Evolutionary conservation across 208 protist species (phyloP).

Genomic region (Novymonas esmeraldas): DNA sequence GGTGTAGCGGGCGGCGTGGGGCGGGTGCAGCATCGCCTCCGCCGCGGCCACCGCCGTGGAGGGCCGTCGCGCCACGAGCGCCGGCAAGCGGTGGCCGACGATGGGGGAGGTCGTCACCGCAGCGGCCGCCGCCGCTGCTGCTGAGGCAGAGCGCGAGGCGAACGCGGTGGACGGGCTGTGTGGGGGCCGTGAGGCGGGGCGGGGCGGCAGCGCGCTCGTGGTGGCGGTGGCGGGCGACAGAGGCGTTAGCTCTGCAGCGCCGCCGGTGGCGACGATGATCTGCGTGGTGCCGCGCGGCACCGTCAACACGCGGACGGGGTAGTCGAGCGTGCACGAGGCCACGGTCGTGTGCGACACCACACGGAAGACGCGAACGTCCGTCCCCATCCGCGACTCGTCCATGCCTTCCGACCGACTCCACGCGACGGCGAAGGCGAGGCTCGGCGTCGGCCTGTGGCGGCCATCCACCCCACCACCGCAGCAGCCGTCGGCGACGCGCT

Average conservation of each 20-base stretch:
- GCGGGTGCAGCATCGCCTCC: background rate
- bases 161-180: constrained; percentile 1
- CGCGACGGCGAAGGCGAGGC: constrained; percentile 25
- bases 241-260: background rate
- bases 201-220: background rate
- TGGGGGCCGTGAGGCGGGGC: background rate
- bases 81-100: background rate
- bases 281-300: constrained; percentile 21
- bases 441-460: constrained; percentile 21
- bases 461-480: background rate
- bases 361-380: constrained; percentile 20
- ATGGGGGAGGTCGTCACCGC: background rate
- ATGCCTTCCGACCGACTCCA: background rate
- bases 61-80: background rate
- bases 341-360: constrained; percentile 21
- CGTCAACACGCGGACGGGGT: constrained; percentile 16
- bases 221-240: background rate
- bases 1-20: background rate
- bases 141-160: background rate
- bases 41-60: background rate
- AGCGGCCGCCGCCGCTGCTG: background rate
- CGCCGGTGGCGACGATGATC: constrained; percentile 26
- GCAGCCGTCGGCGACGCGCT: background rate
- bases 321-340: constrained; percentile 32
- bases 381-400: background rate